These are phyloP conservation scores for Quercus cerris DNA, from an alignment of 306 rosid genomes.

Conservation along the genomic window DNA sequence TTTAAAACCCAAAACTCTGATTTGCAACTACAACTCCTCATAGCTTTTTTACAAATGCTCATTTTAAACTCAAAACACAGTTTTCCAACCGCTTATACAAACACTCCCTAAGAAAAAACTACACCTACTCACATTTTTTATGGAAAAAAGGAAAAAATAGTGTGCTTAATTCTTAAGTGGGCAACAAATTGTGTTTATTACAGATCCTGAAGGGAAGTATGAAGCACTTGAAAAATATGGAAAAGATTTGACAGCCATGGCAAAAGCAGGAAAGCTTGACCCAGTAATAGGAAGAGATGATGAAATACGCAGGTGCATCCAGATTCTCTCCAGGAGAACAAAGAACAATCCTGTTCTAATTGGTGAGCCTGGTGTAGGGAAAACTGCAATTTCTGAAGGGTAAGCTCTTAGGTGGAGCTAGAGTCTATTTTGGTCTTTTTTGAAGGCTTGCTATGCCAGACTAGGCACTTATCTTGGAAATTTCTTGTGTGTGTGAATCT, in stretches of 20 bases:
- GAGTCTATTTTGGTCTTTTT: not conserved
- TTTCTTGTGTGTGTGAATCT: slow-evolving; percentile 11
- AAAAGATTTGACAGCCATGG: slow-evolving; percentile 97
- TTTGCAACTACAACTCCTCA: no score
- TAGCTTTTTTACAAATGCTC: no score
- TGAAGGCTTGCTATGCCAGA: not conserved
- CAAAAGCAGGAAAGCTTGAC: slow-evolving; percentile 90
- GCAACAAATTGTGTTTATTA: slow-evolving; percentile 26
- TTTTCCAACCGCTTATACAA: no score
- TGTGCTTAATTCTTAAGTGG: not conserved
- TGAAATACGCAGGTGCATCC: slow-evolving; percentile 98
- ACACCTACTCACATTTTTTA: not conserved
- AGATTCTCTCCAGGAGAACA: slow-evolving; percentile 97
- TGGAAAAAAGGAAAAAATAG: not conserved
- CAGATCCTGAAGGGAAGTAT: slow-evolving; percentile 98
- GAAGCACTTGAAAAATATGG: slow-evolving; percentile 96
- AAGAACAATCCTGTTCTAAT: slow-evolving; percentile 97
- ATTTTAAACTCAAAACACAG: no score
- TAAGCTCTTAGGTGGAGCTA: slow-evolving; percentile 31
- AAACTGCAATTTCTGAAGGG: slow-evolving; percentile 99
- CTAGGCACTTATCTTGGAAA: not conserved
- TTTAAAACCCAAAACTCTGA: no score
- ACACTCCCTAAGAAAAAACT: no score
- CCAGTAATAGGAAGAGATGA: slow-evolving; percentile 99
- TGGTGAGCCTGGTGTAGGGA: slow-evolving; percentile 99